phyloP scores from a whole-genome alignment of 768 basidiomycete genomes.

The Xerocomellus chrysenteron region DNA sequence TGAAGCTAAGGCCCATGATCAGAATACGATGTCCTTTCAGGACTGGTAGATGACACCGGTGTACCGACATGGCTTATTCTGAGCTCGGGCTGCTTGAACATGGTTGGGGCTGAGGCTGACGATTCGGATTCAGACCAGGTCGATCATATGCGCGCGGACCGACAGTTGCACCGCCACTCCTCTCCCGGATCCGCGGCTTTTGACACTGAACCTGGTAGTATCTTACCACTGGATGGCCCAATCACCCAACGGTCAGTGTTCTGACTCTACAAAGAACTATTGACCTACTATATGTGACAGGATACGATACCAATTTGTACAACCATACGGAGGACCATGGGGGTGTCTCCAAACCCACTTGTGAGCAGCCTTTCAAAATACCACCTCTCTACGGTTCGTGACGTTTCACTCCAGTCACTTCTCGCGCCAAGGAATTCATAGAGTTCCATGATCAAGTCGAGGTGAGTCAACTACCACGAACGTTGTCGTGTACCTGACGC shows the following conservation, averaged over 20 bases:
- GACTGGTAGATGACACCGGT: neutral
- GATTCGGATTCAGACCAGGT: neutral
- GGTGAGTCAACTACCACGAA: conserved; percentile 39
- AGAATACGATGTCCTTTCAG: neutral
- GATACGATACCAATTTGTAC: neutral
- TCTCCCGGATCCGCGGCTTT: neutral
- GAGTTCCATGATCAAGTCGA: conserved; percentile 92
- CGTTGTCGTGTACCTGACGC: neutral
- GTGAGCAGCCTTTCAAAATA: conserved; percentile 14
- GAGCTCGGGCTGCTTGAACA: neutral
- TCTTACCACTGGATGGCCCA: conserved; percentile 5
- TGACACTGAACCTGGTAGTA: neutral
- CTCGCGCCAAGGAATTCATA: conserved; percentile 64
- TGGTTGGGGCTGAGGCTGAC: conserved; percentile 11
- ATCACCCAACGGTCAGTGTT: conserved; percentile 9
- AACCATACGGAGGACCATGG: neutral
- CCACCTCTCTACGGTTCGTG: neutral
- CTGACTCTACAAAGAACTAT: neutral
- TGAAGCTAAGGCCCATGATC: conserved; percentile 45
- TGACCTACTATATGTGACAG: neutral
- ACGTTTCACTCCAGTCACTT: conserved; percentile 27
- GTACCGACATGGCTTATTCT: neutral
- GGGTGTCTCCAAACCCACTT: neutral
- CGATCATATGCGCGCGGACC: too few relatives aligned
- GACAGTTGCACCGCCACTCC: conserved; percentile 13